Evolutionary conservation across 2,329 filamentous ascomycete genomes (phyloP), one percentile per base, ranked within the genome.

Genomic region (Alternaria angustiovoidea): DNA sequence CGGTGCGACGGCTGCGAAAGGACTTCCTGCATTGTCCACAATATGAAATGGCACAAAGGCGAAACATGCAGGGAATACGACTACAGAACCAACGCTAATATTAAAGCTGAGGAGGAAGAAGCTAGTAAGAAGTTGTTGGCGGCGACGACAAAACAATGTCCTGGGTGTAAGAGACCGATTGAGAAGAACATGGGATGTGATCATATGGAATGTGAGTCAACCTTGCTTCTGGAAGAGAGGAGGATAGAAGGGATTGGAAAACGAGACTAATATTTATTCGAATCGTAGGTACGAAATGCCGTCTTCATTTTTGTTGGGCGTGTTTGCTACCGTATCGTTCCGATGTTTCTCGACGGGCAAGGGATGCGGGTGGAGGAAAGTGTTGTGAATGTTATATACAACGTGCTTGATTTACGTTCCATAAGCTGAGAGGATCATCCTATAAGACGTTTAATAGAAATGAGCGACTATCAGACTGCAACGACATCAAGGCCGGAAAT

Each of bases 131-230:
- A 68, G 28, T 66, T 72, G 60, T 66, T 81, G 14, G 57, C 71
- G 48, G 47, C 62, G 11, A 70, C 74, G 42, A 71, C 73, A 32
- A 81, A 80, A 67, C 66, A 67, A 41, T 82, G 80, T 65, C 79
- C 80, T 1, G 73, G 61, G 1, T 81, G 80, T 64, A 75, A 72
- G 18, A 75, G 72, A 67, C 65, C 70, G 34, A 80, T 81, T 34
- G 75, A 81, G 69, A 81, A 81, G 70, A 69, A 57, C 26, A 65
- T 67, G 43, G 80, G 80, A 7, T 82, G 80, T 59, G 79, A 82
- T 67, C 79, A 81, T 65, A 76, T 79, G 72, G 75, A 64, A 18
- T 78, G 75, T 74, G 54, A 65, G 69, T 58, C 41, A 26, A 18
- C 6, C n/a, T 20, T 39, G 8, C 8, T 11, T 20, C 36, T 6